Evolutionary conservation across 139 green algal genomes (phyloP).

Genomic region (Zygnema circumcarinatum): DNA sequence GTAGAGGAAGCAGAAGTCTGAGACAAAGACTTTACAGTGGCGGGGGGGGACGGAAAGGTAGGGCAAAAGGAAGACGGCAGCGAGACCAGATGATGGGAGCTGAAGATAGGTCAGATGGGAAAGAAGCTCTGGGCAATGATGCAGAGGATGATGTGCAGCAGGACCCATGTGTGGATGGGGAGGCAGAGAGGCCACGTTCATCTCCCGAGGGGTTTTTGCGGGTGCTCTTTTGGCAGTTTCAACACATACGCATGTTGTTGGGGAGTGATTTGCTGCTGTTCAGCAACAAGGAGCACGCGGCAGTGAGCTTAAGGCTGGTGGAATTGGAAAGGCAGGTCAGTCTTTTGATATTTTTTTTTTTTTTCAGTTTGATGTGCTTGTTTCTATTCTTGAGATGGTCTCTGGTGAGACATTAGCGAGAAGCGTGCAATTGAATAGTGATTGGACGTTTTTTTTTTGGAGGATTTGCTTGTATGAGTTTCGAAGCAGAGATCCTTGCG

Average conservation of each 20-base stretch:
- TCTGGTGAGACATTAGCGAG: not conserved
- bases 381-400: not conserved
- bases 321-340: constrained; percentile 33
- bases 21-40: not conserved
- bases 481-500: too few relatives aligned
- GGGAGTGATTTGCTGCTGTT: constrained; percentile 58
- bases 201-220: constrained; percentile 30
- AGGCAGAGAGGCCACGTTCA: not conserved
- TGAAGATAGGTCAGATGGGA: not conserved
- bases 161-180: constrained; percentile 24
- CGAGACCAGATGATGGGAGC: not conserved
- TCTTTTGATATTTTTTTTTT: not conserved
- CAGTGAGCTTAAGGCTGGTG: constrained; percentile 53
- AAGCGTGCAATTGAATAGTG: not conserved
- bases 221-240: constrained; percentile 60
- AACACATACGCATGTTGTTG: constrained; percentile 49
- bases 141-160: constrained; percentile 2
- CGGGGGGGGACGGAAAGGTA: not conserved
- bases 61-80: not conserved
- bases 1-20: not conserved
- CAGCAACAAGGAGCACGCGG: constrained; percentile 46
- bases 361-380: not conserved
- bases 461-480: too few relatives aligned
- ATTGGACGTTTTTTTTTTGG: too few relatives aligned
- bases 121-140: not conserved